These are phyloP conservation scores for Cordyceps pruinosa DNA, from an alignment of 2,329 filamentous ascomycete species.

Conservation along the genomic window DNA sequence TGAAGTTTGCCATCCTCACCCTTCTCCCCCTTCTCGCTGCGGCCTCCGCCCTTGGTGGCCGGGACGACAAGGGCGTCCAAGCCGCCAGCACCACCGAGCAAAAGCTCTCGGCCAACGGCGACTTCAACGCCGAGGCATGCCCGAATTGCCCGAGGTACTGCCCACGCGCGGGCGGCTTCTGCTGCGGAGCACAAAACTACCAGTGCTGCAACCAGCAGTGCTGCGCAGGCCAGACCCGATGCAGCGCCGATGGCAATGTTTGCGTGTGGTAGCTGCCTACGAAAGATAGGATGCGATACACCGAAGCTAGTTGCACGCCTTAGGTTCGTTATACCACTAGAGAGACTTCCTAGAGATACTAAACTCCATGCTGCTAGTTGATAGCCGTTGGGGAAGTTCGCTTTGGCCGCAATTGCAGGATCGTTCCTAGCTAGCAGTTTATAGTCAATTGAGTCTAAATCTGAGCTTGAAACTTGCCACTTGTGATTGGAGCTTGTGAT, in stretches of 20 bases:
- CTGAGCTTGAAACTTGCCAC: too few species aligned
- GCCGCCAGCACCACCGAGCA: too few species aligned
- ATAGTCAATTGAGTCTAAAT: background rate
- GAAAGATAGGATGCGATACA: background rate
- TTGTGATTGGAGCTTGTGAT: background rate
- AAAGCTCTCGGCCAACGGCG: too few species aligned
- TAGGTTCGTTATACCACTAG: background rate
- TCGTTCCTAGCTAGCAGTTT: background rate
- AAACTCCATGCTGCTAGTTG: too few species aligned
- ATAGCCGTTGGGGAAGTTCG: background rate
- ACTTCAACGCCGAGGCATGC: too few species aligned
- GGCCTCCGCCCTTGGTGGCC: background rate
- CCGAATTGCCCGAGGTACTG: too few species aligned
- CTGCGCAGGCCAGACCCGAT: background rate
- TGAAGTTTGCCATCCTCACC: slow-evolving; percentile 6
- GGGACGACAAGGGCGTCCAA: background rate
- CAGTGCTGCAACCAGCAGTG: slow-evolving; percentile 11
- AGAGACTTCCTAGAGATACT: too few species aligned
- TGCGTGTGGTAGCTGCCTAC: background rate
- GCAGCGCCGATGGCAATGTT: slow-evolving; percentile 5
- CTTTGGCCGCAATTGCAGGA: background rate
- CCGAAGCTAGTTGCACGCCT: background rate
- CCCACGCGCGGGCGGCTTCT: too few species aligned
- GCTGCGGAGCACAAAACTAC: too few species aligned
- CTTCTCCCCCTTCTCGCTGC: background rate